Evolutionary conservation across 176 grass and related monocot genomes (phyloP), one percentile per base, ranked within the genome.

Genomic region (Eleusine coracana): DNA sequence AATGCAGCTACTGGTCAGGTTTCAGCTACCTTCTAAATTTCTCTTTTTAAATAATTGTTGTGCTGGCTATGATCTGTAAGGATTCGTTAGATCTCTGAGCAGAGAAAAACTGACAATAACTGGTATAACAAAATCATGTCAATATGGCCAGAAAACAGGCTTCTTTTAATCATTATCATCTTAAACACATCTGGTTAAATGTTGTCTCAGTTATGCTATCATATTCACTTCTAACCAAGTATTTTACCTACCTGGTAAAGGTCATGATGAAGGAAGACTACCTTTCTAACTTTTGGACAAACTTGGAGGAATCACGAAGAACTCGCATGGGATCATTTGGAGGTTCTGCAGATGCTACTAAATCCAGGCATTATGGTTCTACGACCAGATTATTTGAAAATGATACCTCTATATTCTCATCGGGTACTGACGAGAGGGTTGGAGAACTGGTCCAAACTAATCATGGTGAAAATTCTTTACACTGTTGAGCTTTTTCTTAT

Each of bases 241-340:
- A 23, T 64, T 90, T 75, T 74, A 29, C 42, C 46, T 81, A 29
- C 42, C 54, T 63, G 77, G 8, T 89, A 71, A 90, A 99, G 96
- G 82, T 88, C 77, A 83, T 73, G 59, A 78, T 84, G 48, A 90
- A 96, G 78, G 88, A 94, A 80, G 89, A 90, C 31, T 90, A 87
- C 66, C 65, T 92, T 82, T 92, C 87, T 7, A 86, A 48, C 31
- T 90, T 90, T 70, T 83, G 76, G 91, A 78, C 78, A 51, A 81
- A 88, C 69, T 84, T 86, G 52, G 87, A 92, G 75, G 86, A 90
- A 79, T 83, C 87, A 74, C 86, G 69, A 81, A 95, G 91, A 75
- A 80, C 87, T 52, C 84, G 52, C 50, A 64, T 85, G 21, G 89
- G 62, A 77, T 87, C 70, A 50, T 70, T 73, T 41, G 86, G 76